These are phyloP conservation scores for Pseudomassariella vexata DNA, from an alignment of 2,329 filamentous ascomycete species.

Conservation along the genomic window DNA sequence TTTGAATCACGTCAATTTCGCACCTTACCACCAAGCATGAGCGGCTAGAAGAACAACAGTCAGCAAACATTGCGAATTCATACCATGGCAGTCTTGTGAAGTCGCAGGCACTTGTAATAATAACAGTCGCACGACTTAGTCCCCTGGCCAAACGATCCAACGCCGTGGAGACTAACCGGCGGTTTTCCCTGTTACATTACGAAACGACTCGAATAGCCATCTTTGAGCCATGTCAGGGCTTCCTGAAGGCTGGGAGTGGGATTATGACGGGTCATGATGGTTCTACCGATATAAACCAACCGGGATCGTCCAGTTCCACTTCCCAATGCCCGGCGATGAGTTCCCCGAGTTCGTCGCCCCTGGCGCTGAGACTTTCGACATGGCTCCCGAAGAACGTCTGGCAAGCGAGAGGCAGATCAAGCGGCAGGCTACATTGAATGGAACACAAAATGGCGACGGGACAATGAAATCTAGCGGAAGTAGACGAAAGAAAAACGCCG, in stretches of 20 bases:
- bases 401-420: constrained; percentile 45
- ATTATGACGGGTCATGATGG: constrained; percentile 53
- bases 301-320: constrained; percentile 49
- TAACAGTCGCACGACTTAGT: too few relatives aligned
- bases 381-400: constrained; percentile 47
- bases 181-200: too few relatives aligned
- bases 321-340: constrained; percentile 52
- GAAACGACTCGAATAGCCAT: too few relatives aligned
- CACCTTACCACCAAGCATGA: too few relatives aligned
- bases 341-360: constrained; percentile 45
- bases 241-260: constrained; percentile 49
- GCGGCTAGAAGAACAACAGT: too few relatives aligned
- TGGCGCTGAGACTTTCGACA: constrained; percentile 27
- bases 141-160: too few relatives aligned
- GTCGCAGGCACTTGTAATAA: too few relatives aligned
- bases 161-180: too few relatives aligned
- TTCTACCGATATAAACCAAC: constrained; percentile 51
- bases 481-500: constrained; percentile 12
- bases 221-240: constrained; percentile 33
- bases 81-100: too few relatives aligned
- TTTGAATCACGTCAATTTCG: too few relatives aligned
- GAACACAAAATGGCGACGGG: constrained; percentile 9
- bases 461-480: constrained; percentile 13
- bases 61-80: too few relatives aligned
- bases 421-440: constrained; percentile 22